Evolutionary conservation across 2,329 filamentous ascomycete genomes (phyloP).

Genomic region (Beauveria medogensis): DNA sequence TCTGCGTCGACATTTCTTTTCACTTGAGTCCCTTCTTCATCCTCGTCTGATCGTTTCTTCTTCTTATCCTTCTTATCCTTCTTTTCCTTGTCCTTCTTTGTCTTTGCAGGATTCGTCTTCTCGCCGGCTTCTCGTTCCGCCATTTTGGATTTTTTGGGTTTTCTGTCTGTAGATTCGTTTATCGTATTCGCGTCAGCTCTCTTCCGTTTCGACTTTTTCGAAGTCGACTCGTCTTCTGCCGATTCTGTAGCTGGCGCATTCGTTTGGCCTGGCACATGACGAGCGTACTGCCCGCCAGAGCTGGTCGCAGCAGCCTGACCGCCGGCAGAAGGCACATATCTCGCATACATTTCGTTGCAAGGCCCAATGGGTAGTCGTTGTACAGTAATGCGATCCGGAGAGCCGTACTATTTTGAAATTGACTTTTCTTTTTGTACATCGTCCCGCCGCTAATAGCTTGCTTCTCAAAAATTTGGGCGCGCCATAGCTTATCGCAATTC

Average conservation of each 20-base stretch:
- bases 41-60: slow-evolving; percentile 11
- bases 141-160: slow-evolving; percentile 17
- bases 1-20: neutral
- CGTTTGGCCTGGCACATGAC: slow-evolving; percentile 30
- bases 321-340: slow-evolving; percentile 32
- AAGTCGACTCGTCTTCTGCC: slow-evolving; percentile 22
- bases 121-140: slow-evolving; percentile 14
- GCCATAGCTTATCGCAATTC: slow-evolving; percentile 27
- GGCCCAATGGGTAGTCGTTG: slow-evolving; percentile 13
- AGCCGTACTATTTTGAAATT: neutral
- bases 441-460: slow-evolving; percentile 2
- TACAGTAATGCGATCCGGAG: neutral
- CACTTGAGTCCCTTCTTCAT: neutral
- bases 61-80: slow-evolving; percentile 10
- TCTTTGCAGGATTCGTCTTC: slow-evolving; percentile 20
- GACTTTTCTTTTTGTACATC: neutral
- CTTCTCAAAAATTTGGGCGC: slow-evolving; percentile 28
- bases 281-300: slow-evolving; percentile 24
- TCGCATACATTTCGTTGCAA: slow-evolving; percentile 30
- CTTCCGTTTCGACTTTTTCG: slow-evolving; percentile 27
- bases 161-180: slow-evolving; percentile 20
- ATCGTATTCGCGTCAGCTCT: slow-evolving; percentile 24
- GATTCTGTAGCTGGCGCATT: slow-evolving; percentile 12
- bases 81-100: slow-evolving; percentile 19
- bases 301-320: slow-evolving; percentile 13